Conservation (phyloP, 129 eudicot species). For the Ambrosia trifida region DNA sequence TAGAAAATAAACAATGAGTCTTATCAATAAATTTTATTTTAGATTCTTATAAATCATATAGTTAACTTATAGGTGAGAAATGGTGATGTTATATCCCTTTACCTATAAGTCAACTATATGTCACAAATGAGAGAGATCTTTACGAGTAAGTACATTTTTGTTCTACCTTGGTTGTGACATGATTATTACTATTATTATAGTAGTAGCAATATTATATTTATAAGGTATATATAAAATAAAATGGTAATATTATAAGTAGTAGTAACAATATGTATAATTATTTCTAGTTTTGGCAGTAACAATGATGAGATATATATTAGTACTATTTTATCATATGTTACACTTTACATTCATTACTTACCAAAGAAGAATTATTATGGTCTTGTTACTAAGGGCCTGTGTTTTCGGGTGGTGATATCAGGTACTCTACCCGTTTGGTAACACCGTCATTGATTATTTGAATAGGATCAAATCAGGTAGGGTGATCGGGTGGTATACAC, state of each 20-base stretch:
- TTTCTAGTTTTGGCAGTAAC: not conserved
- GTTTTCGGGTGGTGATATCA: too few relatives aligned
- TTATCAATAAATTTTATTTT: not conserved
- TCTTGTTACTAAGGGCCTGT: too few relatives aligned
- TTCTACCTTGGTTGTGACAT: not conserved
- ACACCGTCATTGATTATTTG: too few relatives aligned
- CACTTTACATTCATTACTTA: not conserved
- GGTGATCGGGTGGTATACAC: too few relatives aligned
- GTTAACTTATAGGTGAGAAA: conserved; percentile 27
- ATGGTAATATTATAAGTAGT: not conserved
- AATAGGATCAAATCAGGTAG: too few relatives aligned
- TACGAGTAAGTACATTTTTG: conserved; percentile 10
- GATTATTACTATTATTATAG: not conserved
- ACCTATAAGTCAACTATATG: conserved; percentile 32
- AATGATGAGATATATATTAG: not conserved
- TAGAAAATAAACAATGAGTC: not conserved
- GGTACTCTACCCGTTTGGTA: too few relatives aligned
- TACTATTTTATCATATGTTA: not conserved
- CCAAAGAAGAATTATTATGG: not conserved
- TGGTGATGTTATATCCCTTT: not conserved
- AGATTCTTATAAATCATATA: conserved; percentile 14
- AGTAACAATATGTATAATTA: not conserved
- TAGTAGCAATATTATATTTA: not conserved
- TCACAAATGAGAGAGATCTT: conserved; percentile 15
- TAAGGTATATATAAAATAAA: not conserved